phyloP scores from a whole-genome alignment of 208 protist genomes.

The Strigomonas culicis region DNA sequence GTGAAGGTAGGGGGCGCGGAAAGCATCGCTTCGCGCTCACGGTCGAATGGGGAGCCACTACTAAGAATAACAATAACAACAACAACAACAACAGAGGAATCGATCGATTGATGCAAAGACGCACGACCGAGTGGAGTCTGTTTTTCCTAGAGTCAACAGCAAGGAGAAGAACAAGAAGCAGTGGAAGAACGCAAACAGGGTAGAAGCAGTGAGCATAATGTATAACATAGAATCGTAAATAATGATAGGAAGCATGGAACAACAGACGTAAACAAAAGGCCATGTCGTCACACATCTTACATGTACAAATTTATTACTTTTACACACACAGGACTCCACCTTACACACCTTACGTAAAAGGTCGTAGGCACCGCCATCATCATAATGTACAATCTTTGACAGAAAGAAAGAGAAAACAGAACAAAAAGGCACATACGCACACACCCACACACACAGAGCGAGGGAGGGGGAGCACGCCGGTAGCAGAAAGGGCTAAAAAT shows the following conservation, averaged over 20 bases:
- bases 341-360: too few species aligned
- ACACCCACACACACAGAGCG: background rate
- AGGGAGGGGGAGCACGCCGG: background rate
- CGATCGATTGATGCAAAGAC: background rate
- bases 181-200: background rate
- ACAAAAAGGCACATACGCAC: constrained; percentile 2
- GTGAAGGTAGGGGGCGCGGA: too few species aligned
- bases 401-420: constrained; percentile 1
- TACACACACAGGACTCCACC: too few species aligned
- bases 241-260: too few species aligned
- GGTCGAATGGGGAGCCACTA: background rate
- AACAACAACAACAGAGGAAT: constrained; percentile 2
- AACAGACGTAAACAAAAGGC: too few species aligned
- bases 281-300: too few species aligned
- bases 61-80: background rate
- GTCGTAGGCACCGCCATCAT: too few species aligned
- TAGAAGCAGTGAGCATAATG: background rate
- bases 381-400: background rate
- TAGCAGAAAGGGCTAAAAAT: constrained; percentile 51
- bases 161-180: background rate
- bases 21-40: background rate
- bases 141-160: too few species aligned
- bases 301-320: too few species aligned
- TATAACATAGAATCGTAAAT: too few species aligned
- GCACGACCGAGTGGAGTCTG: background rate